Evolutionary conservation across 2,329 filamentous ascomycete species (phyloP), one percentile per base, ranked within the genome.

Genomic region (Trichoderma sp.): DNA sequence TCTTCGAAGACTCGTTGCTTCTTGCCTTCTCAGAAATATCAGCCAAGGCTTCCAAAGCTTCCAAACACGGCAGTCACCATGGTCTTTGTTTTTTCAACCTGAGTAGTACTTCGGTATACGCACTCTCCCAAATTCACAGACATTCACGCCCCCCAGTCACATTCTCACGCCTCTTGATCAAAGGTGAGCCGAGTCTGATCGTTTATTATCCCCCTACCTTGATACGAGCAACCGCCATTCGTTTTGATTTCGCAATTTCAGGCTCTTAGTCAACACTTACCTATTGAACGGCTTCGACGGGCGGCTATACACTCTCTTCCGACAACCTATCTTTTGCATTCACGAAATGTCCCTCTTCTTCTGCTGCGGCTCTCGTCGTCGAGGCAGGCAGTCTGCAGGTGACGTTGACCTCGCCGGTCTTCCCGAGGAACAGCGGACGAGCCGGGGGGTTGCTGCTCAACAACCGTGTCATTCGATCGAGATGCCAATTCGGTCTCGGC

Each of bases 251-350:
- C 52, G 43, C 44, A 57, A 45, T 34, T 26, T 47, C 52, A 64
- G 61, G 52, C 61, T 56, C 51, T 64, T 64, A 64, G 51, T 57
- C 28, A 56, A 64, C 61, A 64, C 61, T 57, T 64, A 64, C 52
- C 50, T 64, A 64, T 56, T 57, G 14, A 56, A 57, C 30, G 30
- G 52, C 44, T 12, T 19, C 26, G 34, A 21, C 30, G n/a, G 10
- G 7, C 10, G 14, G 21, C 19, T 17, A 34, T 15, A 19, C 28
- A 41, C 24, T 50, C 30, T 55, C 61, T 52, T 59, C 12, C 9
- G 55, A 30, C 19, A 30, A 21, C 41, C 47, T n/a, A 57, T 54
- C 5, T 45, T 41, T 17, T 58, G 39, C 48, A 14, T 5, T 14
- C 3, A 34, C 65, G 65, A 47, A 63, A 67, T 67, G 65, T 67